Percentiles rank a stretch among this genome's conserved stretches.
phyloP scores from a whole-genome alignment of 441 rosid species.

The Cnidoscolus chayamansa region DNA sequence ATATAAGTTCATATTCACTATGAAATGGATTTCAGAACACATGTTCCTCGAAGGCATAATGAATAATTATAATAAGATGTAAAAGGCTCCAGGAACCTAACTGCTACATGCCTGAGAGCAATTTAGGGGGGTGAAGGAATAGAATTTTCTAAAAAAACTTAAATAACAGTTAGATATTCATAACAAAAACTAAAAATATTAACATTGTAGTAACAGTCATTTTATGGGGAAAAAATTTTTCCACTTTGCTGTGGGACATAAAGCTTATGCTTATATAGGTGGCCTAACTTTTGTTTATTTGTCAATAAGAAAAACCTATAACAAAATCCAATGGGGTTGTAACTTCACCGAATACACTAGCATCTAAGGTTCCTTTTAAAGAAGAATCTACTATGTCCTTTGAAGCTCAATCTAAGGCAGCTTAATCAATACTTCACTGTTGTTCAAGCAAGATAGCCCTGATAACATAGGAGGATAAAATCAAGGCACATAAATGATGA shows the following conservation, averaged over 20 bases:
- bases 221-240: background rate
- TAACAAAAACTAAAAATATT: background rate
- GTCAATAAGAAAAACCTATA: background rate
- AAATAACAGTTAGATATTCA: background rate
- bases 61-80: no score
- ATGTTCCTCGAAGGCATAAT: background rate
- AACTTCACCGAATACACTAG: background rate
- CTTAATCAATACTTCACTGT: background rate
- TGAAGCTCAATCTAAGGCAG: background rate
- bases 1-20: background rate
- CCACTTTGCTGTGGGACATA: background rate
- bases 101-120: background rate
- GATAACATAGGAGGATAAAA: background rate
- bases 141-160: background rate
- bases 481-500: background rate
- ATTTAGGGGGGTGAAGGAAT: background rate
- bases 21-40: background rate
- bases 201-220: background rate
- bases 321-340: background rate
- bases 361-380: background rate
- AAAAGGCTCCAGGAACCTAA: background rate
- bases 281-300: background rate
- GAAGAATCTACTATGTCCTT: background rate
- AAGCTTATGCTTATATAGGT: background rate
- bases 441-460: background rate